Evolutionary conservation across 176 grass and related monocot species (phyloP).

Genomic region (Ensete glaucum): DNA sequence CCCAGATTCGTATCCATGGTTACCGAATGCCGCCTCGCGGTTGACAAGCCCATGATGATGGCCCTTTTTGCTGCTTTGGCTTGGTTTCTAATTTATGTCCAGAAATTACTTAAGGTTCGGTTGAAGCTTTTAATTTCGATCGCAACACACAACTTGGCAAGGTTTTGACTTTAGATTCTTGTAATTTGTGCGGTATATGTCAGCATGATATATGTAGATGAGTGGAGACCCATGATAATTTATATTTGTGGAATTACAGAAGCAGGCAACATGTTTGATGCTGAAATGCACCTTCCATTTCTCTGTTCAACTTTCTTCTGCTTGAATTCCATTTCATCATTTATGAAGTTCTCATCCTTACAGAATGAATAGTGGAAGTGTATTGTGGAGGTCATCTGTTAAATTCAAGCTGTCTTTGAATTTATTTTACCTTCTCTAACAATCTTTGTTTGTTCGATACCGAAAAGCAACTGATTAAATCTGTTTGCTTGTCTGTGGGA

Average conservation of each 20-base stretch:
- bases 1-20: conserved; percentile 9
- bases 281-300: background rate
- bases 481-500: too few species aligned
- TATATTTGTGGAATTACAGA: background rate
- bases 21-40: background rate
- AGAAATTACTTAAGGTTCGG: background rate
- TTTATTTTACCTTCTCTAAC: too few species aligned
- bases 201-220: background rate
- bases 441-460: too few species aligned
- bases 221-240: background rate
- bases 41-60: background rate
- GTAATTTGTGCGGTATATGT: background rate
- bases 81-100: conserved; percentile 4
- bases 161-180: background rate
- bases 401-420: too few species aligned
- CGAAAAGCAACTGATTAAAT: too few species aligned
- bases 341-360: background rate
- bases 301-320: background rate
- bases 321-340: background rate
- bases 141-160: background rate
- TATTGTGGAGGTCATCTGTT: too few species aligned
- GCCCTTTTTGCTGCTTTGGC: background rate
- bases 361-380: too few species aligned
- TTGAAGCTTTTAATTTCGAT: background rate
- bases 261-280: background rate